Conservation (phyloP, 177 flowering plant genomes). For the Vitis hybrid region DNA sequence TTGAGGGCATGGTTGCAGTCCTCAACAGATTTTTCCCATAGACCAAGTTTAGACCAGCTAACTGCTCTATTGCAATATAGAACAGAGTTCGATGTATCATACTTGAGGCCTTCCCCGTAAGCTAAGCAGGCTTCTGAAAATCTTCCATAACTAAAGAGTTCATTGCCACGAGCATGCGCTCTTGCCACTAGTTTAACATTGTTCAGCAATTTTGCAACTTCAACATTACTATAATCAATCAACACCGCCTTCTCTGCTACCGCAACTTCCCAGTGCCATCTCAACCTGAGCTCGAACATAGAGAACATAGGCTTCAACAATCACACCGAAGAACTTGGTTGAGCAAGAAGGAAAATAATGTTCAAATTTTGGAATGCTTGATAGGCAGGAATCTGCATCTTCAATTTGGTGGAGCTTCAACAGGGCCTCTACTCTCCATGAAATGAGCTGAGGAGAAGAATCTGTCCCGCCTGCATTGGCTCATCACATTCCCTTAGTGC, state of each 20-base stretch:
- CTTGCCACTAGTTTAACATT: slow-evolving; percentile 62
- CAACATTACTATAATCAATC: slow-evolving; percentile 31
- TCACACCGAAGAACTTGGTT: slow-evolving; percentile 64
- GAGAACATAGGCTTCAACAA: slow-evolving; percentile 59
- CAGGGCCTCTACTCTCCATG: slow-evolving; percentile 80
- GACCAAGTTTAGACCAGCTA: background rate
- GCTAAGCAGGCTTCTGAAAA: slow-evolving; percentile 79
- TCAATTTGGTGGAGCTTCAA: slow-evolving; percentile 70
- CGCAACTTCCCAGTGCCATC: slow-evolving; percentile 14
- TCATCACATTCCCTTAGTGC: slow-evolving; percentile 66
- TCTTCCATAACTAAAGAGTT: slow-evolving; percentile 73
- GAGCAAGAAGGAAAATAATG: slow-evolving; percentile 30
- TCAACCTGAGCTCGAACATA: slow-evolving; percentile 76
- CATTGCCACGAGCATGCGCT: slow-evolving; percentile 81
- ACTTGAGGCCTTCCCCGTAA: slow-evolving; percentile 85
- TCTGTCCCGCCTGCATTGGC: slow-evolving; percentile 85
- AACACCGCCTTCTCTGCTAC: slow-evolving; percentile 35
- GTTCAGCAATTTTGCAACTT: slow-evolving; percentile 35
- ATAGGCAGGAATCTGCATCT: slow-evolving; percentile 56
- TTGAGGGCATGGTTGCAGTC: no score
- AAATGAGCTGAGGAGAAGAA: slow-evolving; percentile 74
- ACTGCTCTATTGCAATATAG: slow-evolving; percentile 94
- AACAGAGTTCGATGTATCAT: slow-evolving; percentile 67
- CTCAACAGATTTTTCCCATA: no score
- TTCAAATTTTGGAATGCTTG: slow-evolving; percentile 47